Percentiles rank a stretch among this genome's conserved stretches.
These are phyloP conservation scores for Suillus americanus DNA, from an alignment of 768 basidiomycete genomes.

Conservation along the genomic window DNA sequence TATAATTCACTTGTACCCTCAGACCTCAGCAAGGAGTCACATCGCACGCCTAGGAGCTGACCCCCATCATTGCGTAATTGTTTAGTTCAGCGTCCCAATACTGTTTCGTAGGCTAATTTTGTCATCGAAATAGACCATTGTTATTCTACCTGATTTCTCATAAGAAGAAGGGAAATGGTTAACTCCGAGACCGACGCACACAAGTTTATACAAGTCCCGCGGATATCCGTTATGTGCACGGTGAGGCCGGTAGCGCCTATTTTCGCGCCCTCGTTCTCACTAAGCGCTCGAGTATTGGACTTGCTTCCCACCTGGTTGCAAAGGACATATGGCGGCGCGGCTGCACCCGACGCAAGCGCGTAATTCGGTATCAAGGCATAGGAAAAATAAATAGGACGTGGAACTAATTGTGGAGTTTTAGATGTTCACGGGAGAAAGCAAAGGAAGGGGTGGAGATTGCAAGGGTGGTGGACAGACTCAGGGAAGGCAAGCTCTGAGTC, in stretches of 20 bases:
- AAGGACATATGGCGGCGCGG: conserved; percentile 89
- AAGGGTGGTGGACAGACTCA: conserved; percentile 55
- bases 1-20: neutral
- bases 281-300: conserved; percentile 84
- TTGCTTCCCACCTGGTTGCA: conserved; percentile 90
- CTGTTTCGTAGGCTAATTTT: neutral
- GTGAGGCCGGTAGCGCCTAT: conserved; percentile 30
- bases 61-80: neutral
- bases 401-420: neutral
- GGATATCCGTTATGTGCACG: conserved; percentile 43
- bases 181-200: conserved; percentile 62
- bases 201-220: conserved; percentile 82
- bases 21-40: neutral
- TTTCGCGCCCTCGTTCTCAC: conserved; percentile 41
- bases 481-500: conserved; percentile 49
- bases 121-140: neutral
- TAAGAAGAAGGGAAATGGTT: neutral
- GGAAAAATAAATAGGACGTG: conserved; percentile 42
- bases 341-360: conserved; percentile 81
- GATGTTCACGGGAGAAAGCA: neutral
- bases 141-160: neutral
- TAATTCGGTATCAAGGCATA: conserved; percentile 59
- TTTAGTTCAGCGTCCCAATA: neutral
- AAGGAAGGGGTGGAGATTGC: conserved; percentile 25
- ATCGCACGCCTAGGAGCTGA: neutral